These are phyloP conservation scores for Pichia sp. DNA, from an alignment of 1,139 yeast genomes.

Conservation along the genomic window DNA sequence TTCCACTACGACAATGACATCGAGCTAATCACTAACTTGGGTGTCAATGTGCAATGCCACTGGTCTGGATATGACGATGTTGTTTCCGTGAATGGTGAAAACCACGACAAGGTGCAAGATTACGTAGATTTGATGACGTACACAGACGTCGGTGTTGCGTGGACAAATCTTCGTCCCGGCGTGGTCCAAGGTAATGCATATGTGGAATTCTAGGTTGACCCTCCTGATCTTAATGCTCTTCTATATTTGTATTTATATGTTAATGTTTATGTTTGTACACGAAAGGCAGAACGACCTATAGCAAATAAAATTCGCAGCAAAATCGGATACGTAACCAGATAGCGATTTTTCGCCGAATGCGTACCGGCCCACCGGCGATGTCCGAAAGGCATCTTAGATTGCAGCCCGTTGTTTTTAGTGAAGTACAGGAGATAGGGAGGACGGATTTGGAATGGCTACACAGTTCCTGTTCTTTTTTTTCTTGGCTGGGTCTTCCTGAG, in stretches of 20 bases:
- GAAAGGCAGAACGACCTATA: neutral
- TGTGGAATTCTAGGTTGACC: constrained; percentile 9
- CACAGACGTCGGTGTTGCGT: constrained; percentile 59
- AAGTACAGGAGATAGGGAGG: neutral
- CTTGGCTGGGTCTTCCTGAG: no score
- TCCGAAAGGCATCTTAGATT: constrained; percentile 1
- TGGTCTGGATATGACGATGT: constrained; percentile 68
- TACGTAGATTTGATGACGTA: constrained; percentile 62
- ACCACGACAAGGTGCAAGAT: constrained; percentile 55
- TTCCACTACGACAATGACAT: constrained; percentile 41
- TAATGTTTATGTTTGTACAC: neutral
- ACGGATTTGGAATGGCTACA: no score
- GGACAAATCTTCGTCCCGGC: constrained; percentile 66
- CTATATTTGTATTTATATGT: no score
- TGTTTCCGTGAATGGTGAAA: constrained; percentile 34
- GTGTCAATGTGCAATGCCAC: constrained; percentile 57
- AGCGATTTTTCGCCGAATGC: neutral
- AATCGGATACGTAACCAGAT: neutral
- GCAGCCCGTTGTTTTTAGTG: neutral
- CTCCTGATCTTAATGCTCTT: no score
- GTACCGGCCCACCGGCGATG: constrained; percentile 8
- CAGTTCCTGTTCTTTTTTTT: no score
- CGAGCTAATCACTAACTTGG: constrained; percentile 35
- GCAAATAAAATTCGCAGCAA: neutral
- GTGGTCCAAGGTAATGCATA: constrained; percentile 45